These are phyloP conservation scores for Trametes cingulata DNA, from an alignment of 768 basidiomycete genomes.

Conservation along the genomic window DNA sequence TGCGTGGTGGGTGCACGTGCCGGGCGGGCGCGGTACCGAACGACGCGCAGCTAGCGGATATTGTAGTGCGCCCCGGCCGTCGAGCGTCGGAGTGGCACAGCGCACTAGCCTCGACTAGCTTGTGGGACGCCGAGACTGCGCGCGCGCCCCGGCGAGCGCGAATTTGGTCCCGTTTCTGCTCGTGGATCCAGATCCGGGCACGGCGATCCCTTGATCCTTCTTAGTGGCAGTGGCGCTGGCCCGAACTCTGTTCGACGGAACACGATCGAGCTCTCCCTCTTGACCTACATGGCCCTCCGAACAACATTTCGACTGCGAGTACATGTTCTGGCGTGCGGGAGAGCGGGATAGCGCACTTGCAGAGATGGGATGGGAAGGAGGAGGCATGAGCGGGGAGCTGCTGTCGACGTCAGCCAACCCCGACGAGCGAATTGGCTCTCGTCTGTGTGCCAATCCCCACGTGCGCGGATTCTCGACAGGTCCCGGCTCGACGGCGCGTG, in stretches of 20 bases:
- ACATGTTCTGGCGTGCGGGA: no score
- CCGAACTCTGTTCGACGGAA: constrained; percentile 12
- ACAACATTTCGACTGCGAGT: not conserved
- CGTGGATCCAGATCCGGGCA: constrained; percentile 11
- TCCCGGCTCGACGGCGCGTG: not conserved
- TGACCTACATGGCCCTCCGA: not conserved
- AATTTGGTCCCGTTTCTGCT: constrained; percentile 9
- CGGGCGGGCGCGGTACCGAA: not conserved
- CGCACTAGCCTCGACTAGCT: no score
- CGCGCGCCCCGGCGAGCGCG: not conserved
- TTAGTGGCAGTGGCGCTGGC: constrained; percentile 15
- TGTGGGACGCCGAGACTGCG: not conserved
- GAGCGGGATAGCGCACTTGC: no score
- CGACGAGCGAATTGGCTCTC: no score
- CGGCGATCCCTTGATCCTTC: constrained; percentile 9
- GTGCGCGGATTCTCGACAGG: not conserved
- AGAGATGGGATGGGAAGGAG: no score
- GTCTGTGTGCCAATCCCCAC: not conserved
- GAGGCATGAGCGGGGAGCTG: no score
- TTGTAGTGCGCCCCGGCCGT: not conserved
- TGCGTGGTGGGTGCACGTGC: not conserved
- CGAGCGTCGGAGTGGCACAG: not conserved
- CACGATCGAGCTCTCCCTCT: constrained; percentile 11
- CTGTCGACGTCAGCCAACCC: no score
- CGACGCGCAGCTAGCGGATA: not conserved